These are phyloP conservation scores for Gossypium turneri DNA, from an alignment of 345 rosid species.

Conservation along the genomic window DNA sequence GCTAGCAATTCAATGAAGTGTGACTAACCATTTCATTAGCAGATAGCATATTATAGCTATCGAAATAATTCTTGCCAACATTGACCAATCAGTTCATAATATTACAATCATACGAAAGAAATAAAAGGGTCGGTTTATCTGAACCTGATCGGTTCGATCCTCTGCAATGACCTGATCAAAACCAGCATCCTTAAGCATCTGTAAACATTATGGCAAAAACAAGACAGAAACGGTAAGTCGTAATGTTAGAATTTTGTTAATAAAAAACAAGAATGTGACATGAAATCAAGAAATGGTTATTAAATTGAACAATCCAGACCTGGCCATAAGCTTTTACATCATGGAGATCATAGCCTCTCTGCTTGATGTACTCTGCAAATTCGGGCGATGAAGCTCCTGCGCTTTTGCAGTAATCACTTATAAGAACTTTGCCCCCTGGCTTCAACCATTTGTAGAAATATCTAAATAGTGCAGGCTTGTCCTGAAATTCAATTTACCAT, in stretches of 20 bases:
- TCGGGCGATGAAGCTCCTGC: slow-evolving; percentile 66
- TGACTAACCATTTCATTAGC: no score
- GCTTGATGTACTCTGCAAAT: slow-evolving; percentile 64
- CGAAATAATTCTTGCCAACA: neutral
- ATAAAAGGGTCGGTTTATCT: neutral
- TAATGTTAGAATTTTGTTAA: neutral
- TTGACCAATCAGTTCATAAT: neutral
- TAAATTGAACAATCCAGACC: slow-evolving; percentile 34
- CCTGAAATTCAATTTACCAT: slow-evolving; percentile 41
- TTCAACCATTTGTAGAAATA: slow-evolving; percentile 92
- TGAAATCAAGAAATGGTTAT: slow-evolving; percentile 14
- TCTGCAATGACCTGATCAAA: slow-evolving; percentile 68
- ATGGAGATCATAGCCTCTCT: slow-evolving; percentile 96
- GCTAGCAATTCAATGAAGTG: no score
- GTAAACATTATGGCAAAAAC: neutral
- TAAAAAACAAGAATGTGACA: neutral
- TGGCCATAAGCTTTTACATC: slow-evolving; percentile 72
- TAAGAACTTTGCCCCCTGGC: slow-evolving; percentile 91
- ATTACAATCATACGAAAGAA: neutral
- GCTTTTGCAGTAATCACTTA: slow-evolving; percentile 81
- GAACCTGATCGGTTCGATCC: slow-evolving; percentile 83
- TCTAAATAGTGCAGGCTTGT: slow-evolving; percentile 80
- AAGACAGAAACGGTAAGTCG: neutral
- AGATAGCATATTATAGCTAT: no score
- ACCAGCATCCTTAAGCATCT: slow-evolving; percentile 93